Evolutionary conservation across 1,284 basidiomycete genomes (phyloP).

Genomic region (Rhodotorula glutinis): DNA sequence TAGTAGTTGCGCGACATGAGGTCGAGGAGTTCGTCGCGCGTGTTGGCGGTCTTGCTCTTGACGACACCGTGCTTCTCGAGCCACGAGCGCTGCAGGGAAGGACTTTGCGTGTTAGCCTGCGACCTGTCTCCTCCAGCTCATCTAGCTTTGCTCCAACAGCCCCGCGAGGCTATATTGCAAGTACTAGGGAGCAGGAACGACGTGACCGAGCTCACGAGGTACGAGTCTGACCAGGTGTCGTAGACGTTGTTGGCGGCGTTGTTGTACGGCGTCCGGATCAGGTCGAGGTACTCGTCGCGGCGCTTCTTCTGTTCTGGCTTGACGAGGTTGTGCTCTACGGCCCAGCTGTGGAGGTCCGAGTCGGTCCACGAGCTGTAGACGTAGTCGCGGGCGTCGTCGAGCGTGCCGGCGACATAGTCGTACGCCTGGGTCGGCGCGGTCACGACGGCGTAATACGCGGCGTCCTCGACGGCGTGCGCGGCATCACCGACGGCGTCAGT

Average conservation of each 20-base stretch:
- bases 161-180: too few species aligned
- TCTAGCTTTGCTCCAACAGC: neutral
- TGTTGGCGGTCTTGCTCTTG: conserved; percentile 59
- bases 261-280: conserved; percentile 65
- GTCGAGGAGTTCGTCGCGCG: conserved; percentile 65
- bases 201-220: conserved; percentile 57
- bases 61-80: conserved; percentile 71
- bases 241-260: conserved; percentile 65
- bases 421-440: conserved; percentile 49
- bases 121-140: neutral
- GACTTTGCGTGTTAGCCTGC: neutral
- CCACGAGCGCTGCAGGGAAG: conserved; percentile 65
- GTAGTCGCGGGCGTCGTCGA: conserved; percentile 78
- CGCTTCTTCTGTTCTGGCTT: conserved; percentile 54
- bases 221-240: conserved; percentile 78
- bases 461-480: conserved; percentile 53
- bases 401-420: conserved; percentile 53
- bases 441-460: conserved; percentile 43
- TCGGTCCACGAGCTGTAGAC: conserved; percentile 85
- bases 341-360: conserved; percentile 59
- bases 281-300: conserved; percentile 63
- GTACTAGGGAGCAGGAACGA: too few species aligned
- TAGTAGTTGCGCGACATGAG: conserved; percentile 81
- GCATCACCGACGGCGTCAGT: conserved; percentile 56
- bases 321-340: conserved; percentile 69